Conservation (phyloP, 2,329 filamentous ascomycete species). For the Pseudogymnoascus sp. region DNA sequence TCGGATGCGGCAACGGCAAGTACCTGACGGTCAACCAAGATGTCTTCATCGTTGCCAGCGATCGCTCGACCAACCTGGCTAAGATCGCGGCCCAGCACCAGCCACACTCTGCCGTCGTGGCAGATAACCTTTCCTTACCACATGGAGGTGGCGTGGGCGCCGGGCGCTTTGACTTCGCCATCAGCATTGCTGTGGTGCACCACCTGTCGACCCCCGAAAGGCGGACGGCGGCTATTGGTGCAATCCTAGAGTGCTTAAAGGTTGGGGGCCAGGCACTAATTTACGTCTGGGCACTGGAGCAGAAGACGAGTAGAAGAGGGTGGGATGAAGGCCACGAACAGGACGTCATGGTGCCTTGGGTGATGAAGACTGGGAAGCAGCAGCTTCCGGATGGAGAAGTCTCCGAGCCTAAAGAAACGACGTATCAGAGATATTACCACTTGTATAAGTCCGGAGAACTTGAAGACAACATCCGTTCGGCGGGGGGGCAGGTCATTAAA, state of each 20-base stretch:
- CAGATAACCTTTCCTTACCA: slow-evolving; percentile 76
- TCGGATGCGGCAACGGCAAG: slow-evolving; percentile 97
- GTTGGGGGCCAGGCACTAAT: slow-evolving; percentile 62
- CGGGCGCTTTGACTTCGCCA: slow-evolving; percentile 71
- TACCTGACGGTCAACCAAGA: slow-evolving; percentile 73
- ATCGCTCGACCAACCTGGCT: slow-evolving; percentile 60
- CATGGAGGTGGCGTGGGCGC: slow-evolving; percentile 39
- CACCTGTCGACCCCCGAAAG: slow-evolving; percentile 75
- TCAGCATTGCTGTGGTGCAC: slow-evolving; percentile 90
- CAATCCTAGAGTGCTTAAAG: slow-evolving; percentile 60
- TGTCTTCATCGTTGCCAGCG: slow-evolving; percentile 76
- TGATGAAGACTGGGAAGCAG: slow-evolving; percentile 46
- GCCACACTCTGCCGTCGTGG: slow-evolving; percentile 64
- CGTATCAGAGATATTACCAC: slow-evolving; percentile 87
- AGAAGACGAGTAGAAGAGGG: slow-evolving; percentile 74
- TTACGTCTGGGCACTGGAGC: slow-evolving; percentile 95
- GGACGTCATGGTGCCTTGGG: slow-evolving; percentile 95
- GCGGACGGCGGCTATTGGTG: slow-evolving; percentile 63
- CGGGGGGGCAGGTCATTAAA: slow-evolving; percentile 68
- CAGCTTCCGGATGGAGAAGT: slow-evolving; percentile 22
- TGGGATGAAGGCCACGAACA: slow-evolving; percentile 81
- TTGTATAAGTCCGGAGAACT: slow-evolving; percentile 82
- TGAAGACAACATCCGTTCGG: slow-evolving; percentile 66
- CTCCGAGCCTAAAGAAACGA: slow-evolving; percentile 30
- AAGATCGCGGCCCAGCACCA: slow-evolving; percentile 40